Evolutionary conservation across 495 filamentous ascomycete species (phyloP), one percentile per base, ranked within the genome.

Genomic region (Tuber microsphaerosporum): DNA sequence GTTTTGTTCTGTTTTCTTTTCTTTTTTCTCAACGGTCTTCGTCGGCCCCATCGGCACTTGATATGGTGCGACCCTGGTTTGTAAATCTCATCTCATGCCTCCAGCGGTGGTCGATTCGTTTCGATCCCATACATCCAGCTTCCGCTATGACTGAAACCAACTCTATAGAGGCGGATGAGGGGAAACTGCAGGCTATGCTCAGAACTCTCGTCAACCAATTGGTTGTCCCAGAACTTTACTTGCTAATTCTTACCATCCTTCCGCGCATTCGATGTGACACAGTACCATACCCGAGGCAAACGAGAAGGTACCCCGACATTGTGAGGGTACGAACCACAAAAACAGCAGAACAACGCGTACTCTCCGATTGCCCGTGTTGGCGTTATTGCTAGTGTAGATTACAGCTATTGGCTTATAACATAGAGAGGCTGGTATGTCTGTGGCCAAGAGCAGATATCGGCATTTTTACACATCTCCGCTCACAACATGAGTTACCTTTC

Each of bases 151-250:
- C 51, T 61, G 51, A 61, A 61, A 61, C 51, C n/a, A 31, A 6
- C 9, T 16, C n/a, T 61, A 14, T 2, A 61, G n/a, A 14, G 51
- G 51, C 10, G 51, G 51, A 31, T 61, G 51, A 61, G 51, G n/a
- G 51, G 51, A 61, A 61, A 61, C 51, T 61, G 51, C 51, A 61
- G 51, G 51, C 51, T 61, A 61, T 31, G 51, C 51, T 31, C n/a
- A 61, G n/a, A 16, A 31, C 51, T 61, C n/a, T 61, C n/a, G 51
- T 61, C 51, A 26, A 61, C 26, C 26, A 61, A 31, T 61, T 61
- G 12, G 26, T 61, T 9, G n/a, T 61, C 26, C 51, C 10, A 16
- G 51, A 31, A 10, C n/a, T 31, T 26, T 22, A 31, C 51, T 61
- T 14, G 26, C 51, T 26, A 31, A 31, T 31, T 31, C 51, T 0